Evolutionary conservation across 768 basidiomycete genomes (phyloP), one percentile per base, ranked within the genome.

Genomic region (Leccinum sublutescens): DNA sequence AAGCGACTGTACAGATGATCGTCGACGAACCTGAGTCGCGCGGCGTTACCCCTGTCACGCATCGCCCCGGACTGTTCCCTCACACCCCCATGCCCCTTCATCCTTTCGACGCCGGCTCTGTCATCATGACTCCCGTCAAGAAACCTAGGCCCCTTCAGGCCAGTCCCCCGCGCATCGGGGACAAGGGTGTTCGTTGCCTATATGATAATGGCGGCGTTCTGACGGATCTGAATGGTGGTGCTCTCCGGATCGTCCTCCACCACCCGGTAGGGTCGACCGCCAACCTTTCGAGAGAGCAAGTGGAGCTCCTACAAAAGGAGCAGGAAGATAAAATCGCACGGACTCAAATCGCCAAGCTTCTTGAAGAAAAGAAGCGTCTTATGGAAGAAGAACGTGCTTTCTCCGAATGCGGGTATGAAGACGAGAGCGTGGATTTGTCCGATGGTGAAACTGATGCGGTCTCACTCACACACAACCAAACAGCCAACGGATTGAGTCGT

Each of bases 61-160:
- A 54, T 12, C 58, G 58, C 12, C 51, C 11, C 17, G 40, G 15
- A 2, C 53, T 23, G 9, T 62, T 66, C 21, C 66, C 61, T 1
- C 57, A 66, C 21, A 70, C 71, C 0, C 72, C 71, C 1, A 49
- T 68, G 47, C 40, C 56, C 2, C 56, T 51, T 15, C 57, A 63
- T 15, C 21, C 68, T 5, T 73, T 65, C 29, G 60, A 74, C 15
- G 67, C 74, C 1, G 73, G 73, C 6, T 74, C 72, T 14, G 74
- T 74, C 2, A 50, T 72, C 54, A 55, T 2, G 12, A 75, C 74
- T 0, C 72, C 74, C 1, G 47, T 70, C 17, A 74, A 74, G 64
- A 71, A 59, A 33, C 50, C 57, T 14, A 66, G 23, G 38, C 71
- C 69, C 1, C 71, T 74, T 34, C 66, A 67, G 31, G 65, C 45